These are phyloP conservation scores for Tricladium varicosporioides DNA, from an alignment of 2,329 filamentous ascomycete genomes.

Conservation along the genomic window DNA sequence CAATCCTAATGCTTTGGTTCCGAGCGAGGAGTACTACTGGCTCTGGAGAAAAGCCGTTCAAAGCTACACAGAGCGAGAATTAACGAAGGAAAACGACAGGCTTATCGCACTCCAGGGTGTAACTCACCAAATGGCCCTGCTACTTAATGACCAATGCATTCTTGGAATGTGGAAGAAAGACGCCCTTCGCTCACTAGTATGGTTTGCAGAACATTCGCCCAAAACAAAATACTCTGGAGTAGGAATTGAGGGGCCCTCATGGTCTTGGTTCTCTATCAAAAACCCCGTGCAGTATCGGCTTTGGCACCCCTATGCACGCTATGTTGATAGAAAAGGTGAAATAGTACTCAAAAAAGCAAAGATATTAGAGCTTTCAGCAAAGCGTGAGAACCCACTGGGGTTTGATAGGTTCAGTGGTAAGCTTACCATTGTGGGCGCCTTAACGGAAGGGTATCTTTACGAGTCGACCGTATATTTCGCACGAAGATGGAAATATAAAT, in stretches of 20 bases:
- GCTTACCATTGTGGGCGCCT: not conserved
- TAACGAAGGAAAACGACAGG: not conserved
- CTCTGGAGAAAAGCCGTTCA: not conserved
- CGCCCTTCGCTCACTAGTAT: not conserved
- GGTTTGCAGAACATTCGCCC: not conserved
- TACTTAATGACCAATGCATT: not conserved
- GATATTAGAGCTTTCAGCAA: not conserved
- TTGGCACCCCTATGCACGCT: not conserved
- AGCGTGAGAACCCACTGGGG: not conserved
- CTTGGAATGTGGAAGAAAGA: not conserved
- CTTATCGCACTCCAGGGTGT: not conserved
- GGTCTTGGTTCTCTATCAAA: not conserved
- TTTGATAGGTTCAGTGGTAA: not conserved
- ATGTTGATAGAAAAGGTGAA: not conserved
- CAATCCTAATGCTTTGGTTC: not conserved
- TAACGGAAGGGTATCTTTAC: not conserved
- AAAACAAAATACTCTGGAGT: not conserved
- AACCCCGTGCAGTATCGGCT: not conserved
- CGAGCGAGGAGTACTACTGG: not conserved
- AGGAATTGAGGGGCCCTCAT: not conserved
- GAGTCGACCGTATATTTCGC: not conserved
- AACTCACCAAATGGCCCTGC: not conserved
- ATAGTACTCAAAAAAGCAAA: not conserved
- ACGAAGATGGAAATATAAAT: not conserved
- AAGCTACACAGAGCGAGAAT: not conserved